phyloP scores from a whole-genome alignment of 2,329 filamentous ascomycete species.

The Helotiales sp. region DNA sequence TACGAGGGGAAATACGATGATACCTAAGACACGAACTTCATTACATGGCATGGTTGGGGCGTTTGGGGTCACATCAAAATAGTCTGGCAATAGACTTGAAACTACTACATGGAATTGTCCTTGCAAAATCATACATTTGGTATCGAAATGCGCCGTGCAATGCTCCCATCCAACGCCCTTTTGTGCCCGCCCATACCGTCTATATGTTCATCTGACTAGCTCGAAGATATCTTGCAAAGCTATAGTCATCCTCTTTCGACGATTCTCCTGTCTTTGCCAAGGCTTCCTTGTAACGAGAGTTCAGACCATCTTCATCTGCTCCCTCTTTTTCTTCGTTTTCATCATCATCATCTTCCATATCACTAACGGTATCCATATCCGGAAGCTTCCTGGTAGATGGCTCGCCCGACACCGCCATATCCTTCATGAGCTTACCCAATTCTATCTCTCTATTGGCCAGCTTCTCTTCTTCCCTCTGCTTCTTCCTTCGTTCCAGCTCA shows the following conservation, averaged over 20 bases:
- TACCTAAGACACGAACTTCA: neutral
- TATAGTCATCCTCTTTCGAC: conserved; percentile 32
- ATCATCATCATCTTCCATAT: conserved; percentile 49
- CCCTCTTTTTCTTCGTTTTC: conserved; percentile 56
- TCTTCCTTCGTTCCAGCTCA: conserved; percentile 77
- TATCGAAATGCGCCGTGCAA: conserved; percentile 35
- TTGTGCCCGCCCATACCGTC: neutral
- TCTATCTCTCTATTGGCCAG: conserved; percentile 73
- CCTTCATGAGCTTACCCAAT: conserved; percentile 89
- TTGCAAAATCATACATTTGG: conserved; percentile 17
- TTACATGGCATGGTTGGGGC: conserved; percentile 10
- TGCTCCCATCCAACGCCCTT: conserved; percentile 29
- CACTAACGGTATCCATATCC: conserved; percentile 39
- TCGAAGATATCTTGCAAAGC: conserved; percentile 36
- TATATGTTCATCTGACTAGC: conserved; percentile 36
- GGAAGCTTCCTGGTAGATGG: conserved; percentile 37
- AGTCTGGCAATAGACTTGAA: neutral
- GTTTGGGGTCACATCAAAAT: conserved; percentile 8
- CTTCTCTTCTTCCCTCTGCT: conserved; percentile 76
- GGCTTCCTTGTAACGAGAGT: conserved; percentile 75
- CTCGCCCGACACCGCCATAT: conserved; percentile 67
- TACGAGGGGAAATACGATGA: neutral
- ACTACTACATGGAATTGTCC: neutral
- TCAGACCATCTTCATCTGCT: conserved; percentile 55
- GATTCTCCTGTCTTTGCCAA: conserved; percentile 54